phyloP scores from a whole-genome alignment of 2,329 filamentous ascomycete genomes.

The Fusarium nelsonii region DNA sequence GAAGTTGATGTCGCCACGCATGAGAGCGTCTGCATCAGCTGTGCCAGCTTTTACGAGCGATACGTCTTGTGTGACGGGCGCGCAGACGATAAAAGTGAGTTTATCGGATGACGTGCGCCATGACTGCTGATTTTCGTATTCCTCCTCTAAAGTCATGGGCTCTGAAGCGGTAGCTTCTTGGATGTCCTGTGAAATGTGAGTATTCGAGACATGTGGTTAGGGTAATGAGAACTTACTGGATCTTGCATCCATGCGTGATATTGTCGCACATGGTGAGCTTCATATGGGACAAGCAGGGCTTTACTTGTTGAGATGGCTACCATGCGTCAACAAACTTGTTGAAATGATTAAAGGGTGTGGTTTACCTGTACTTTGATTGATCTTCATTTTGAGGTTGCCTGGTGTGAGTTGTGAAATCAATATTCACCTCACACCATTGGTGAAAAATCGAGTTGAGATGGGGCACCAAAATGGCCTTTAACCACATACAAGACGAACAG shows the following conservation, averaged over 20 bases:
- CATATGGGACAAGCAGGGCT: slow-evolving; percentile 86
- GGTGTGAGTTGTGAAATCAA: slow-evolving; percentile 25
- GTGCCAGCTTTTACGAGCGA: slow-evolving; percentile 51
- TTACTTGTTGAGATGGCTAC: slow-evolving; percentile 75
- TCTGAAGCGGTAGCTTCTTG: slow-evolving; percentile 90
- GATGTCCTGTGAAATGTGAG: slow-evolving; percentile 67
- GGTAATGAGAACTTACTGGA: slow-evolving; percentile 60
- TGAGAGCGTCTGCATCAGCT: slow-evolving; percentile 67
- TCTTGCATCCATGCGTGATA: slow-evolving; percentile 97
- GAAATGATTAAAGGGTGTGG: accelerated
- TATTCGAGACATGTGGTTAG: background rate
- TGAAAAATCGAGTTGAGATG: slow-evolving; percentile 28
- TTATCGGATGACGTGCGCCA: slow-evolving; percentile 89
- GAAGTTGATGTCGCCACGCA: slow-evolving; percentile 84
- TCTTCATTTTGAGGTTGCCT: slow-evolving; percentile 54
- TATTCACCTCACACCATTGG: slow-evolving; percentile 13
- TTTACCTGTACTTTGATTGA: slow-evolving; percentile 61
- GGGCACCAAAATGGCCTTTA: slow-evolving; percentile 10
- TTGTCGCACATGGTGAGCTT: slow-evolving; percentile 79
- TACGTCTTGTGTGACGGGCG: slow-evolving; percentile 52
- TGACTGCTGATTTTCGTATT: slow-evolving; percentile 89
- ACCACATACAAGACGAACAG: background rate
- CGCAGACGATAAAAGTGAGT: slow-evolving; percentile 89
- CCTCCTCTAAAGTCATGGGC: slow-evolving; percentile 80
- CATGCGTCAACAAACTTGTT: background rate